These are phyloP conservation scores for Ogataea henricii DNA, from an alignment of 805 yeast species.

Conservation along the genomic window DNA sequence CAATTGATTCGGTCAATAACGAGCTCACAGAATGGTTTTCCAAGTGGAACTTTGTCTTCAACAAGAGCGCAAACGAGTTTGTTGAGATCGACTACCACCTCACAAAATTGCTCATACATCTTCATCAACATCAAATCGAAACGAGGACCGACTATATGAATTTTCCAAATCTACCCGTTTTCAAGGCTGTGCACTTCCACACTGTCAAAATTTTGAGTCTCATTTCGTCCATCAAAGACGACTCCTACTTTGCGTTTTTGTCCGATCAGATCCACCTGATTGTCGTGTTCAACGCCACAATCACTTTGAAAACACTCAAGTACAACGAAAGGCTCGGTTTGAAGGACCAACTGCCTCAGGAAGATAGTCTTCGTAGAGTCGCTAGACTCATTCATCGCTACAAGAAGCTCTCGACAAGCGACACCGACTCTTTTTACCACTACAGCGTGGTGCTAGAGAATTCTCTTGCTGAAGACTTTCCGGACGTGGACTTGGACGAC, in stretches of 20 bases:
- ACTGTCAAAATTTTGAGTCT: constrained; percentile 45
- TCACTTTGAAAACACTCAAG: constrained; percentile 35
- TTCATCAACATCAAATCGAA: constrained; percentile 15
- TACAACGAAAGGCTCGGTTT: constrained; percentile 11
- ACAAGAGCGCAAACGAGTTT: constrained; percentile 73
- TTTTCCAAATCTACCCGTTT: constrained; percentile 13
- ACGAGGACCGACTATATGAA: constrained; percentile 2
- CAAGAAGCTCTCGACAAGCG: constrained; percentile 17
- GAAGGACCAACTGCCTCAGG: constrained; percentile 3
- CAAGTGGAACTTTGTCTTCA: constrained; percentile 68
- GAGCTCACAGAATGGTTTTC: constrained; percentile 63
- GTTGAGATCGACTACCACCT: constrained; percentile 72
- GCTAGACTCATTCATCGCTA: constrained; percentile 16
- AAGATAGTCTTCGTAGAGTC: constrained; percentile 12
- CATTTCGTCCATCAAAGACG: constrained; percentile 39
- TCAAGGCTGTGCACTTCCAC: constrained; percentile 39
- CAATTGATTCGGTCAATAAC: constrained; percentile 16
- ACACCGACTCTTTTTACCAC: constrained; percentile 11
- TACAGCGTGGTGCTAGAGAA: constrained; percentile 12
- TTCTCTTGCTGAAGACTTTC: constrained; percentile 9
- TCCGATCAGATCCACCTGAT: constrained; percentile 69
- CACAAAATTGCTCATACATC: constrained; percentile 51
- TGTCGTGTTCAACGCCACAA: constrained; percentile 44
- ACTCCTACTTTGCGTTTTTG: constrained; percentile 64
- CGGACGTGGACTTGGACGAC: constrained; percentile 8